Evolutionary conservation across 1,284 basidiomycete species (phyloP).

Genomic region (Cutaneotrichosporon sp.): DNA sequence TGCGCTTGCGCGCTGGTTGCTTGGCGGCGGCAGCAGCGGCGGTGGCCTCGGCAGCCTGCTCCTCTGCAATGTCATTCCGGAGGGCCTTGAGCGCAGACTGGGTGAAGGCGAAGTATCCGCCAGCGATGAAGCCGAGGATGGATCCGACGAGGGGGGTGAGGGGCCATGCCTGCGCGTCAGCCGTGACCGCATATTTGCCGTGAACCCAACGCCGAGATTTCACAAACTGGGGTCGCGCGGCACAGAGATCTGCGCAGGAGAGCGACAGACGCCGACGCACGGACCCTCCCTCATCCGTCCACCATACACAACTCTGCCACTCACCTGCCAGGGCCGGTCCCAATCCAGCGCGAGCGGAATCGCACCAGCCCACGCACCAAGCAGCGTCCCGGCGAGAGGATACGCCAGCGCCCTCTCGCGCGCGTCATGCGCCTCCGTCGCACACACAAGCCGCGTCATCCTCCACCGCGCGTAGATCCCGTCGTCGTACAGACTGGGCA

Average conservation of each 20-base stretch:
- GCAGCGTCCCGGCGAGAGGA: constrained; percentile 64
- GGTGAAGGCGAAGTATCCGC: constrained; percentile 58
- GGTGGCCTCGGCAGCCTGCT: constrained; percentile 12
- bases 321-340: constrained; percentile 92
- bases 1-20: constrained; percentile 4
- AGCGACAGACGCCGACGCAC: too few species aligned
- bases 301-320: constrained; percentile 32
- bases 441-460: constrained; percentile 72
- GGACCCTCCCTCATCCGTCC: too few species aligned
- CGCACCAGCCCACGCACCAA: constrained; percentile 73
- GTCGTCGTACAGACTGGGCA: constrained; percentile 51
- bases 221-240: too few species aligned
- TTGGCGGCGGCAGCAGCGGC: constrained; percentile 1
- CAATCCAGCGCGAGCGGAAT: constrained; percentile 85
- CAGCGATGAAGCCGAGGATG: constrained; percentile 62
- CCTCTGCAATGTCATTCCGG: constrained; percentile 29
- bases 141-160: constrained; percentile 62
- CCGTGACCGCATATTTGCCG: too few species aligned
- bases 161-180: constrained; percentile 61
- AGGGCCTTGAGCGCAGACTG: constrained; percentile 49
- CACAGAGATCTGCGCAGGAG: too few species aligned
- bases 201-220: too few species aligned
- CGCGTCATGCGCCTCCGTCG: constrained; percentile 63
- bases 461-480: constrained; percentile 40
- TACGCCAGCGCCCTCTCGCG: constrained; percentile 74